Base-by-base conservation (phyloP, 176 grass and related monocot genomes). In the Rhipidocladum racemiflorum region DNA sequence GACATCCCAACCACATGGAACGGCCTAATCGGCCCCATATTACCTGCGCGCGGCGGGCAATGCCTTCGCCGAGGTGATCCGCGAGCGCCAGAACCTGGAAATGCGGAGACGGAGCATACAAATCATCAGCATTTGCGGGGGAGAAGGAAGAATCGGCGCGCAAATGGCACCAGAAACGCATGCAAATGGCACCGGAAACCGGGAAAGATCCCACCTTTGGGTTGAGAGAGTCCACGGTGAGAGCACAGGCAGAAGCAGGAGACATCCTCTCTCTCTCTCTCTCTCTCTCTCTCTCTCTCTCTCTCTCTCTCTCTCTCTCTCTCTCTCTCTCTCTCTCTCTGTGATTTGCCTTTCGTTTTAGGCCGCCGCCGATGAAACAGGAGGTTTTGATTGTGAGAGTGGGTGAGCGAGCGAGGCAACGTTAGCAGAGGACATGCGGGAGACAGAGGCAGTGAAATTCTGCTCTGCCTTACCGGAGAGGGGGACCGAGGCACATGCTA, bases 161-260 rank as follows among this genome's bases (percentile, higher is more conserved):
- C 59, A 21, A 21, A 54, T 21, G 50, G 50, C 48, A 50, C 16
- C 16, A 5, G 16, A 50, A 50, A 55, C 51, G 51, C 17, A 55
- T 55, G 51, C 51, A 23, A 44, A 10, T 28, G 60, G 60, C 43
- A 24, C 4, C 4, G 50, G 48, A 24, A 25, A 18, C 21, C 7
- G 14, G 4, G 23, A 28, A 75, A 75, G 42, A 46, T 40, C 18
- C 27, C 29, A 79, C 87, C 85, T 93, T 93, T 51, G 91, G 81
- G 74, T 93, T 90, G 30, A 93, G 85, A 21, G 81, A 75, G 55
- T 78, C 76, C 25, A 90, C 68, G 40, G 87, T 85, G 74, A 88
- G 77, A 13, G 62, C 68, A 61, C 34, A 54, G 49, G 42, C 36
- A 50, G 60, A 39, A 40, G 72, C 25, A 65, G 67, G 65, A 70